Percentiles rank a stretch among this genome's conserved stretches.
phyloP scores from a whole-genome alignment of 305 asterid species.

The Ajuga reptans region DNA sequence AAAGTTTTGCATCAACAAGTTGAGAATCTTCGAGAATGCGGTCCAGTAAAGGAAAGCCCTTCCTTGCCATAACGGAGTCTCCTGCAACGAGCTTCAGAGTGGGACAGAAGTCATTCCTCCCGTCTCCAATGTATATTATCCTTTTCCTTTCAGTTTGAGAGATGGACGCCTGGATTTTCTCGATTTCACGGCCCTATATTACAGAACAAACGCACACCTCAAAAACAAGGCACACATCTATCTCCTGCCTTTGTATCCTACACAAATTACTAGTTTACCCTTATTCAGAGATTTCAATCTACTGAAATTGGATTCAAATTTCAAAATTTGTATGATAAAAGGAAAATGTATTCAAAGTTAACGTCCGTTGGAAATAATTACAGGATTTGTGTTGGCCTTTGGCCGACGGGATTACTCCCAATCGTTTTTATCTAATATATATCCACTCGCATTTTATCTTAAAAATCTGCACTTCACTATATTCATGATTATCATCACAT shows the following conservation, averaged over 20 bases:
- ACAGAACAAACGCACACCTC: not conserved
- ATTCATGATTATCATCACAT: not conserved
- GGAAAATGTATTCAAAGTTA: not conserved
- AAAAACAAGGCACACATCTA: not conserved
- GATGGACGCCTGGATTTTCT: constrained; percentile 31
- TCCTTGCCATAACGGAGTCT: constrained; percentile 65
- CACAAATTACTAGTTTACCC: not conserved
- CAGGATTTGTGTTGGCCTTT: no score
- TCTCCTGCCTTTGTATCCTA: no score
- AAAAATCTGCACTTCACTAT: not conserved
- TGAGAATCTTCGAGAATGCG: constrained; percentile 32
- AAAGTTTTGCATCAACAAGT: constrained; percentile 49
- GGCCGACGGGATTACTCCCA: no score
- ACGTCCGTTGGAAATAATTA: no score
- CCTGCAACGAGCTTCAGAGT: constrained; percentile 47
- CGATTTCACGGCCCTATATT: constrained; percentile 34
- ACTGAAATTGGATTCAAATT: not conserved
- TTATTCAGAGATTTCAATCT: no score
- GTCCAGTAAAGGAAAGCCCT: constrained; percentile 41
- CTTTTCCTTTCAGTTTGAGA: constrained; percentile 26
- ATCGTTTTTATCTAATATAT: no score
- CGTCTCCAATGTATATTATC: constrained; percentile 68
- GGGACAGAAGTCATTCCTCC: constrained; percentile 73
- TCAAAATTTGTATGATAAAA: not conserved
- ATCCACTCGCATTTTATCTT: no score